Evolutionary conservation across 169 alveolate species (phyloP).

Genomic region (Plasmodium relictum): DNA sequence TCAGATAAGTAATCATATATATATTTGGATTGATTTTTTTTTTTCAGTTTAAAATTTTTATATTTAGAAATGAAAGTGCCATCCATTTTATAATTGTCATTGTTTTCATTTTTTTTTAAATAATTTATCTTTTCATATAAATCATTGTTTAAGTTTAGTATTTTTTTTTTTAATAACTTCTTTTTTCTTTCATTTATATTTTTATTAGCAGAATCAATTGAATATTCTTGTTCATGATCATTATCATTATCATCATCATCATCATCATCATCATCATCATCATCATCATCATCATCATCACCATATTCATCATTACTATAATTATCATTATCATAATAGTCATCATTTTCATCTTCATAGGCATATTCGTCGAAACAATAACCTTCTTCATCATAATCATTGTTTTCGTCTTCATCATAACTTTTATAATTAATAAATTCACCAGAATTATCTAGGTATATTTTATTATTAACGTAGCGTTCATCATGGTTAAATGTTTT

Average conservation of each 20-base stretch:
- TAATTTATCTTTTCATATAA: not conserved
- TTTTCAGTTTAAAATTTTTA: conserved; percentile 11
- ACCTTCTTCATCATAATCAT: not conserved
- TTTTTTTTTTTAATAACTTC: not conserved
- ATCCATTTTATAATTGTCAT: conserved; percentile 1
- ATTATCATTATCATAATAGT: not conserved
- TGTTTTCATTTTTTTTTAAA: conserved; percentile 1
- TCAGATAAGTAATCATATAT: conserved; percentile 70
- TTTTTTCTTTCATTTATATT: not conserved
- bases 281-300: not conserved
- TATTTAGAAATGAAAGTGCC: conserved; percentile 20
- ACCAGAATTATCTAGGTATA: not conserved
- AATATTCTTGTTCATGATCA: not conserved
- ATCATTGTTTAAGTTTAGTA: not conserved
- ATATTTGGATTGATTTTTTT: conserved; percentile 28
- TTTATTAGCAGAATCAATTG: not conserved
- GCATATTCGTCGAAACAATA: not conserved
- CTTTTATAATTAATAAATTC: not conserved
- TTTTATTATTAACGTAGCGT: not conserved
- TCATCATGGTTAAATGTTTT: not conserved
- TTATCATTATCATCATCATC: not conserved
- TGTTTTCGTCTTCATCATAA: not conserved
- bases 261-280: not conserved
- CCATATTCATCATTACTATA: not conserved
- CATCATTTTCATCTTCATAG: not conserved